Conservation (phyloP, 2,329 filamentous ascomycete genomes). For the Aspergillus unguis region DNA sequence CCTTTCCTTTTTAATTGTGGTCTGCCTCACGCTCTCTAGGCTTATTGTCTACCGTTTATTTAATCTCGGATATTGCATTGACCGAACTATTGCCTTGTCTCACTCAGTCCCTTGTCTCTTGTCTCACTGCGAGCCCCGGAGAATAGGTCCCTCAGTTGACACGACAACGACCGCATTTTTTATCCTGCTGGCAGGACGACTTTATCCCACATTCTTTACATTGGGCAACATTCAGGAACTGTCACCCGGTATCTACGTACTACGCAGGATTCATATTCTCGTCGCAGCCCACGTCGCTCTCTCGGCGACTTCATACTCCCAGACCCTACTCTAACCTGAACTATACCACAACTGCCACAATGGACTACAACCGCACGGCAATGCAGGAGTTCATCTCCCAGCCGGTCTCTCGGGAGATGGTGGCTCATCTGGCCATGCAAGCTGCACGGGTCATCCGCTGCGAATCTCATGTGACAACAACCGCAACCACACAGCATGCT, state of each 20-base stretch:
- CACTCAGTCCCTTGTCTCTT: slow-evolving; percentile 10
- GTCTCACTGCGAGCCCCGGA: slow-evolving; percentile 14
- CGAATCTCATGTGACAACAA: slow-evolving; percentile 49
- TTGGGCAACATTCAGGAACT: slow-evolving; percentile 6
- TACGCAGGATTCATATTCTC: slow-evolving; percentile 5
- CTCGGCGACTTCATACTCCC: slow-evolving; percentile 1
- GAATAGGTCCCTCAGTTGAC: slow-evolving; percentile 14
- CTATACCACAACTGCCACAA: slow-evolving; percentile 7
- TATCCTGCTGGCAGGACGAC: slow-evolving; percentile 31
- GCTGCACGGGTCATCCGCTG: slow-evolving; percentile 49
- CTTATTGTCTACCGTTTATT: slow-evolving; percentile 8
- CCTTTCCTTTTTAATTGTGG: slow-evolving; percentile 18
- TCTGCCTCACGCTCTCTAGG: slow-evolving; percentile 17
- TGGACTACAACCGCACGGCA: slow-evolving; percentile 41
- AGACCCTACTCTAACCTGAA: background rate
- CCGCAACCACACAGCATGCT: slow-evolving; percentile 26
- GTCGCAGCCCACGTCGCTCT: background rate
- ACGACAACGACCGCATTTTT: slow-evolving; percentile 17
- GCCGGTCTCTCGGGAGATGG: slow-evolving; percentile 49
- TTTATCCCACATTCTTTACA: slow-evolving; percentile 17
- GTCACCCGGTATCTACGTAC: slow-evolving; percentile 1
- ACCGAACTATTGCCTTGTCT: slow-evolving; percentile 5
- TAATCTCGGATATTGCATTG: slow-evolving; percentile 3
- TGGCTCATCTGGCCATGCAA: slow-evolving; percentile 46
- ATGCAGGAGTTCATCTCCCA: slow-evolving; percentile 48